Base-by-base conservation (phyloP, 352 stramenopile species). In the Globisporangium nodosum region DNA sequence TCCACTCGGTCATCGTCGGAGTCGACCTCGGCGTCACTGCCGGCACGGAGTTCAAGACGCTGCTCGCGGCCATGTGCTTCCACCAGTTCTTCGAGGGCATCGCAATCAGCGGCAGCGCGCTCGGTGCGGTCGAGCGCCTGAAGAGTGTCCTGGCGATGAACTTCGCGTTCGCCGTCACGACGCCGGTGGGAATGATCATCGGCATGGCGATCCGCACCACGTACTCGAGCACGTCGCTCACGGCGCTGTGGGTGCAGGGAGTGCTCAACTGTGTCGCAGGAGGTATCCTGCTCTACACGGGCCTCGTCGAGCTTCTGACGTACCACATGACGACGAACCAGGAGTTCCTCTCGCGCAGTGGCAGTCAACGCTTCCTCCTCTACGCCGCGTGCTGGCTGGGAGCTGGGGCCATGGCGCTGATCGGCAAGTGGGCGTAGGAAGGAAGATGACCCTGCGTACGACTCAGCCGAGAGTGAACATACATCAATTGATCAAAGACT, bases 31-130 rank as follows among this genome's bases (percentile, higher is more conserved):
- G 76, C 12, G 74, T 90, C 27, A 74, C 77, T 12, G 58, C 58
- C 0, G 70, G 70, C 16, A 59, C 65, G 3, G 66, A 78, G 21
- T 89, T 88, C 69, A 74, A 74, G 61, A 80, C 76, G 35, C 69
- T 89, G 37, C 67, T 92, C 8, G 75, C 65, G 3, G 81, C 78
- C 18, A 68, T 92, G 40, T 78, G 74, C 60, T 87, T 92, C 67
- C 78, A 90, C 59, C 81, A 90, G 63, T 88, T 92, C 62, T 90
- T 90, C 60, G 76, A 88, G 39, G 79, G 77, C 60, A 70, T 90
- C 47, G 74, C 79, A 9, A 70, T 92, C 39, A 68, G 79, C 43
- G 70, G 64, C 46, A 76, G 61, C 49, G 71, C 76, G 12, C 48
- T 86, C 20, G 60, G 60, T 13, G 71, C 73, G 0, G 65, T 86